These are phyloP conservation scores for Hortaea sp. DNA, from an alignment of 2,329 filamentous ascomycete genomes.

Conservation along the genomic window DNA sequence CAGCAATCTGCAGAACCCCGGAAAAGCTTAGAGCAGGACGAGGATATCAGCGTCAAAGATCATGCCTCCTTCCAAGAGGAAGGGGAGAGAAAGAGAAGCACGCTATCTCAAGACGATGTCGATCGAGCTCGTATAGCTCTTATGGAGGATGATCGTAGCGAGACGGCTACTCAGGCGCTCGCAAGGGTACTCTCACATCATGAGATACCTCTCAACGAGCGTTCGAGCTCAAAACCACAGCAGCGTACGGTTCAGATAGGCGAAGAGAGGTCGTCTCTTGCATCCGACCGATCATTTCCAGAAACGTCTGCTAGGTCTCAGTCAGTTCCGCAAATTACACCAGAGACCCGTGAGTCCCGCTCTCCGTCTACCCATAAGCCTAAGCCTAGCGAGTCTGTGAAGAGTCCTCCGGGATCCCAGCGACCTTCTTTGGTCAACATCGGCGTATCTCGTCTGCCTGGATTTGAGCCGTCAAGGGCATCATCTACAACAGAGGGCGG, in stretches of 20 bases:
- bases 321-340: background rate
- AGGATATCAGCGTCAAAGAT: constrained; percentile 1
- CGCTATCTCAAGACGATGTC: constrained; percentile 12
- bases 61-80: constrained; percentile 7
- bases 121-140: constrained; percentile 17
- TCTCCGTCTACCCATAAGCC: background rate
- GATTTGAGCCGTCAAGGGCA: constrained; percentile 35
- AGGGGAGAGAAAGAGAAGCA: constrained; percentile 9
- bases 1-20: constrained; percentile 2
- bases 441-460: constrained; percentile 39
- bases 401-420: no score
- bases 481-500: constrained; percentile 35
- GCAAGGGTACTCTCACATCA: constrained; percentile 22
- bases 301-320: background rate
- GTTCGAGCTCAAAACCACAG: background rate
- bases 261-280: background rate
- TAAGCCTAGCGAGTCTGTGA: no score
- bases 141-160: constrained; percentile 18
- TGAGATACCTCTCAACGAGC: constrained; percentile 8
- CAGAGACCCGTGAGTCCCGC: background rate
- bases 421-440: constrained; percentile 28
- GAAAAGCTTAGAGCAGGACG: background rate
- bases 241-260: background rate
- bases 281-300: background rate
- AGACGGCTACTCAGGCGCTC: constrained; percentile 19